Conservation (phyloP, 2,329 filamentous ascomycete genomes). For the Apiospora saccharicola region DNA sequence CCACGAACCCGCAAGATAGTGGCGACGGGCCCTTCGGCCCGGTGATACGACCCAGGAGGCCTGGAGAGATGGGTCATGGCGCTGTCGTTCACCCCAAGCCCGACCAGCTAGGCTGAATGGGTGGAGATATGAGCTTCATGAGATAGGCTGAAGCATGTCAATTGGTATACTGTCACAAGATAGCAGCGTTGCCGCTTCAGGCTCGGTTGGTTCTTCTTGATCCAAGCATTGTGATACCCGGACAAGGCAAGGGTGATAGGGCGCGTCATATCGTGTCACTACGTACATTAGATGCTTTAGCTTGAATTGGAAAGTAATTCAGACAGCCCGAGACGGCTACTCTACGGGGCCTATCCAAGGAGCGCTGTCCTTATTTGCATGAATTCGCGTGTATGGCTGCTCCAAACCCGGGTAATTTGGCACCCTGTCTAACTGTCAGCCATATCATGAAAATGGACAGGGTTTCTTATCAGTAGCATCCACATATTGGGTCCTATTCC, state of each 20-base stretch:
- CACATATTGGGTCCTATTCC: neutral
- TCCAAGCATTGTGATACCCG: neutral
- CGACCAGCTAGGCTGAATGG: neutral
- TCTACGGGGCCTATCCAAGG: neutral
- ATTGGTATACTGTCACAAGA: neutral
- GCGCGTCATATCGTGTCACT: neutral
- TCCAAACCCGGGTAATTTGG: neutral
- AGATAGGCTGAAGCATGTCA: neutral
- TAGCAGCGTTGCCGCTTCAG: neutral
- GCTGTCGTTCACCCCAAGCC: conserved; percentile 26
- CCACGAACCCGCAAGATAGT: conserved; percentile 23
- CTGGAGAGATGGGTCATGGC: conserved; percentile 27
- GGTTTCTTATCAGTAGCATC: neutral
- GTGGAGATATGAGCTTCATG: neutral
- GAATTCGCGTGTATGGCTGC: neutral
- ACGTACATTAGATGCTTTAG: neutral
- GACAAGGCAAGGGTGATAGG: neutral
- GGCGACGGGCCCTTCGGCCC: conserved; percentile 23
- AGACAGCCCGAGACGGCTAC: neutral
- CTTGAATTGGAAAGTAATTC: neutral
- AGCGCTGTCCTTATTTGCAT: neutral
- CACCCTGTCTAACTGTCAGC: neutral
- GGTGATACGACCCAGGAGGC: conserved; percentile 25
- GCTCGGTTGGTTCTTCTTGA: neutral
- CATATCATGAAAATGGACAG: neutral